Percentiles rank a stretch among this genome's conserved stretches.
Conservation (phyloP, 352 stramenopile genomes). For the Paralagenidium karlingii region DNA sequence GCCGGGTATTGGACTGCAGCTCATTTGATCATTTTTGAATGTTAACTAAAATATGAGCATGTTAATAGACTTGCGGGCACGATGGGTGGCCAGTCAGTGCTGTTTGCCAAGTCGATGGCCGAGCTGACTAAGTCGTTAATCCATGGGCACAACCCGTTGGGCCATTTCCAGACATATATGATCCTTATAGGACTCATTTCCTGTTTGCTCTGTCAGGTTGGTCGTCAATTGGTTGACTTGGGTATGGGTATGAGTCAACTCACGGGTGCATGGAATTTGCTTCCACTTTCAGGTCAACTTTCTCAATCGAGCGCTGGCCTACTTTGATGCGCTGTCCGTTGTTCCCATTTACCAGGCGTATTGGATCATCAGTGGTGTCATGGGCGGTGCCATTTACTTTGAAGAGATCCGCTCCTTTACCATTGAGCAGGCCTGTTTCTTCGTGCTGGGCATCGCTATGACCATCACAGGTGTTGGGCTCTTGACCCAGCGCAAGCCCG, state of each 20-base stretch:
- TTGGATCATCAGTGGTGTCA: constrained; percentile 82
- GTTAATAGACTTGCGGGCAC: constrained; percentile 35
- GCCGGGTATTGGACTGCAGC: constrained; percentile 16
- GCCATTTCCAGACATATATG: constrained; percentile 50
- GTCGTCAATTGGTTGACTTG: not conserved
- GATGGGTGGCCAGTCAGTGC: constrained; percentile 67
- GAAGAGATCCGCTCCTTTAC: constrained; percentile 79
- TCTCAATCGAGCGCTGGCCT: constrained; percentile 57
- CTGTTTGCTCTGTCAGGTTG: constrained; percentile 38
- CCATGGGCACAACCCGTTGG: constrained; percentile 43
- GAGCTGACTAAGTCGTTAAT: constrained; percentile 66
- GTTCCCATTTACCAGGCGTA: constrained; percentile 83
- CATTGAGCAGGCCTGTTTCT: constrained; percentile 59
- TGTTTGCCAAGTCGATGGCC: constrained; percentile 77
- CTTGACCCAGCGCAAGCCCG: constrained; percentile 42
- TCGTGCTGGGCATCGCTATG: constrained; percentile 66
- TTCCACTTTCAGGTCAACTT: constrained; percentile 34
- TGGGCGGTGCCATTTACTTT: constrained; percentile 87
- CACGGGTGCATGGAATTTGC: not conserved
- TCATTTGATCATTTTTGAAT: not conserved
- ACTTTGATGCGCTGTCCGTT: constrained; percentile 74
- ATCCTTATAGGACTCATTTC: constrained; percentile 41
- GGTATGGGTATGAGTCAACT: not conserved
- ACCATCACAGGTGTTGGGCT: constrained; percentile 79
- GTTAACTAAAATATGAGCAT: too few species aligned